Evolutionary conservation across 768 basidiomycete species (phyloP), one percentile per base, ranked within the genome.

Genomic region (Russula ochroleuca): DNA sequence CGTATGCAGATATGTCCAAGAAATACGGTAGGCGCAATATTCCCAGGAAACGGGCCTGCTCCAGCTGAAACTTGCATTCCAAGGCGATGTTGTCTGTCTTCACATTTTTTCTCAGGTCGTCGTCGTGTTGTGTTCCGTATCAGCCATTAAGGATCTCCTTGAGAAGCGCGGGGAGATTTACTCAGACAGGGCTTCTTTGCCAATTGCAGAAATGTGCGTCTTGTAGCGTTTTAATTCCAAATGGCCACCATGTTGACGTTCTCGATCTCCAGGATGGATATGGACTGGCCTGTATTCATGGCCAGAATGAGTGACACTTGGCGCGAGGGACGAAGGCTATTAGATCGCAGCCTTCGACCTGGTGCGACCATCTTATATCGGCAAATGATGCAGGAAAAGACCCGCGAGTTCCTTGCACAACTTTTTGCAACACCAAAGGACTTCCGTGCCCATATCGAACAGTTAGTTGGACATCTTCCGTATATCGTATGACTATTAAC

Each of bases 111-210:
- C 53, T 23, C 54, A 41, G 14, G 38, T 28, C 8, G 25, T 55
- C 35, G 38, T 55, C 33, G 38, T 55, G 9, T n/a, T 65, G 23
- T 47, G 35, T 13, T 61, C 59, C 2, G 15, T 43, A 19, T 13
- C 52, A 3, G 53, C 64, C 2, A 41, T 65, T 37, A 65, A 54
- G 23, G 64, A 65, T 19, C 37, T 65, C 13, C 59, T 65, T 8
- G 64, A 65, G 14, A 65, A 61, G 54, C 58, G 54, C 19, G 59
- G 64, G 13, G 59, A 53, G 15, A n/a, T 25, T 5, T 55, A 55
- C 10, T 40, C 54, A 2, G 54, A 41, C 2, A 23, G 54, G 15
- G 25, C 54, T 9, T 9, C 8, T 4, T 1, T 40, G 15, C 54
- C 38, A 10, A 40, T 55, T 19, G 6, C 23, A 3, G 54, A 55